A percentile compares a stretch with the other conserved stretches of the same genome.
phyloP scores from a whole-genome alignment of 1,284 basidiomycete genomes.

The Xerocomus nothofagi region DNA sequence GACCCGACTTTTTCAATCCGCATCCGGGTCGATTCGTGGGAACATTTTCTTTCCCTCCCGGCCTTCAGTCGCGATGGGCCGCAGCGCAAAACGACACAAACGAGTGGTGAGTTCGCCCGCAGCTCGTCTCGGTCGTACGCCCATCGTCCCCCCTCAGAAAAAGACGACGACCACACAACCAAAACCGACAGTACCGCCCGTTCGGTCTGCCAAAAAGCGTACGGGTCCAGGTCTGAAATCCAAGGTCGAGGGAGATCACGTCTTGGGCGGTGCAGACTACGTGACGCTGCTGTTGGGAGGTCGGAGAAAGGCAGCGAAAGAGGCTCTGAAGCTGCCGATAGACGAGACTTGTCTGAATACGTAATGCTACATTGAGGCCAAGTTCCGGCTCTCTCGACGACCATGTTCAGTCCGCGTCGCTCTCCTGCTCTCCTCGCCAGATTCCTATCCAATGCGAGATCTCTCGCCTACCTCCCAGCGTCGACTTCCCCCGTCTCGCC shows the following conservation, averaged over 20 bases:
- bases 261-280: conserved; percentile 77
- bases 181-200: not conserved
- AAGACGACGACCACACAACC: conserved; percentile 19
- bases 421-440: not conserved
- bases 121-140: not conserved
- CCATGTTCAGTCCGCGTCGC: conserved; percentile 16
- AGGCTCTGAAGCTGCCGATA: conserved; percentile 57
- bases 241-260: conserved; percentile 41
- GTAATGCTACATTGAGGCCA: conserved; percentile 17
- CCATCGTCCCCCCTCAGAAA: conserved; percentile 24
- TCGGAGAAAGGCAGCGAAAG: conserved; percentile 58
- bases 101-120: conserved; percentile 34
- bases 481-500: conserved; percentile 67
- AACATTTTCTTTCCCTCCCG: no score
- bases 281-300: conserved; percentile 71
- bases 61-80: conserved; percentile 36
- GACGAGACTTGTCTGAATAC: conserved; percentile 16
- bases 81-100: conserved; percentile 45
- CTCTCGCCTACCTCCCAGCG: conserved; percentile 49
- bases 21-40: conserved; percentile 33
- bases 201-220: conserved; percentile 41
- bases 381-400: conserved; percentile 24
- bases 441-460: conserved; percentile 8
- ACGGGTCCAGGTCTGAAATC: conserved; percentile 47
- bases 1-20: conserved; percentile 19